These are phyloP conservation scores for Isabelozyma rhagii DNA, from an alignment of 805 yeast species.

Conservation along the genomic window DNA sequence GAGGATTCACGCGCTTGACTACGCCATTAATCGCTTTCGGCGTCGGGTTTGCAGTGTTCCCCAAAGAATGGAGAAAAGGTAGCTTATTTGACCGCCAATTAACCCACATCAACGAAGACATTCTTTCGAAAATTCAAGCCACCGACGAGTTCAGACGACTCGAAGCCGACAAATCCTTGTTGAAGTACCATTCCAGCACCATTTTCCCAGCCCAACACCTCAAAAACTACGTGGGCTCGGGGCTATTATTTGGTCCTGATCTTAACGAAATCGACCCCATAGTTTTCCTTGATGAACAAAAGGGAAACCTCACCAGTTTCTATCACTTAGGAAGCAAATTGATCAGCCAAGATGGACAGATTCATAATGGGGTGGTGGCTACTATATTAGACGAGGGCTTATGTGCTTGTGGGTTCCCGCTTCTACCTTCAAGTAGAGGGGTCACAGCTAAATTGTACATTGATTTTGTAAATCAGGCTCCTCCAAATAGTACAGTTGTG, in stretches of 20 bases:
- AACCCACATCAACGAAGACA: slow-evolving; percentile 15
- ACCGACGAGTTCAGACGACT: slow-evolving; percentile 17
- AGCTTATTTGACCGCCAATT: slow-evolving; percentile 8
- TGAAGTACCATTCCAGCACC: slow-evolving; percentile 10
- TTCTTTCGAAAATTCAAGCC: slow-evolving; percentile 14
- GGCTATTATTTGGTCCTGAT: slow-evolving; percentile 65
- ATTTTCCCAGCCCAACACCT: slow-evolving; percentile 57
- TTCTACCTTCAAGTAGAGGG: slow-evolving; percentile 76
- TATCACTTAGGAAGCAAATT: slow-evolving; percentile 68
- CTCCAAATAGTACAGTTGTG: slow-evolving; percentile 61
- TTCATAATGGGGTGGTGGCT: slow-evolving; percentile 80
- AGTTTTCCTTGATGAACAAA: slow-evolving; percentile 49
- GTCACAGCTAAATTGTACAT: slow-evolving; percentile 80
- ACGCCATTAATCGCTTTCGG: slow-evolving; percentile 31
- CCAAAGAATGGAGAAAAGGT: slow-evolving; percentile 21
- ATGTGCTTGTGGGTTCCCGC: slow-evolving; percentile 81
- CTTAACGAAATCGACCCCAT: slow-evolving; percentile 76
- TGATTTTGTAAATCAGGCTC: slow-evolving; percentile 61
- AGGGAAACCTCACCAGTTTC: slow-evolving; percentile 58
- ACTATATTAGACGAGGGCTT: slow-evolving; percentile 81
- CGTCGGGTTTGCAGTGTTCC: slow-evolving; percentile 24
- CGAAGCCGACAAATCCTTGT: slow-evolving; percentile 8
- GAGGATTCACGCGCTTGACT: slow-evolving; percentile 20
- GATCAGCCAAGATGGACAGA: slow-evolving; percentile 65
- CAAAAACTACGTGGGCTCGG: slow-evolving; percentile 65